Conservation (phyloP, 2,329 filamentous ascomycete species). For the Mollisiaceae sp. region DNA sequence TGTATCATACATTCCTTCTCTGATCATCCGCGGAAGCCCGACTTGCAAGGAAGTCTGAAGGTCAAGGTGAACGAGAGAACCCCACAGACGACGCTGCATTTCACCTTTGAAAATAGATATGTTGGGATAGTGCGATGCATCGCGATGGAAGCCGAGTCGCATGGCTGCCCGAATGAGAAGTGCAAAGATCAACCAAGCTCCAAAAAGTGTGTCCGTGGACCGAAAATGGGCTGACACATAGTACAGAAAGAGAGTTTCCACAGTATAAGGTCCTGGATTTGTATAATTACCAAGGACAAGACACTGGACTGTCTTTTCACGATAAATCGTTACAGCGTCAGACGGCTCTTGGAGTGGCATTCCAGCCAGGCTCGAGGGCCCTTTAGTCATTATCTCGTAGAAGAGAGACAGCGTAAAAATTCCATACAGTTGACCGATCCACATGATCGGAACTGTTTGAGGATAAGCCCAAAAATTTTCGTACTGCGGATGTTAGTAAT, state of each 20-base stretch:
- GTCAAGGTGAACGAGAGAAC: slow-evolving; percentile 61
- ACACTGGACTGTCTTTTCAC: slow-evolving; percentile 57
- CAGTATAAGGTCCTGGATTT: slow-evolving; percentile 52
- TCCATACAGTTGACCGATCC: slow-evolving; percentile 56
- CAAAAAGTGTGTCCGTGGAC: slow-evolving; percentile 57
- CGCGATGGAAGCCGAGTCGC: slow-evolving; percentile 62
- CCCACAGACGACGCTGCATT: slow-evolving; percentile 67
- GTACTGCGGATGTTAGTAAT: slow-evolving; percentile 35
- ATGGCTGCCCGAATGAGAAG: slow-evolving; percentile 59
- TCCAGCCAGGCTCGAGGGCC: slow-evolving; percentile 43
- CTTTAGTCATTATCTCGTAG: slow-evolving; percentile 34
- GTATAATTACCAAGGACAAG: slow-evolving; percentile 57
- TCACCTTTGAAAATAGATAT: slow-evolving; percentile 59
- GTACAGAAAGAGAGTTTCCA: slow-evolving; percentile 58
- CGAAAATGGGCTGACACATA: slow-evolving; percentile 57
- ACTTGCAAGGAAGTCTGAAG: slow-evolving; percentile 69
- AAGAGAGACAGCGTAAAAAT: slow-evolving; percentile 28
- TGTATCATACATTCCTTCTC: slow-evolving; percentile 66
- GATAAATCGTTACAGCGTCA: slow-evolving; percentile 53
- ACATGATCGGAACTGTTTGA: slow-evolving; percentile 48
- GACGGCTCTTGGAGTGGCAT: slow-evolving; percentile 47
- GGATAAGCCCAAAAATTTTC: slow-evolving; percentile 40
- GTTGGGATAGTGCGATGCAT: slow-evolving; percentile 53
- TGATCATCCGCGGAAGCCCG: slow-evolving; percentile 70
- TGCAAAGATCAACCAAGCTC: slow-evolving; percentile 57